Percentiles rank a stretch among this genome's conserved stretches.
Conservation (phyloP, 2,329 filamentous ascomycete species). For the Penicillium brasilianum region DNA sequence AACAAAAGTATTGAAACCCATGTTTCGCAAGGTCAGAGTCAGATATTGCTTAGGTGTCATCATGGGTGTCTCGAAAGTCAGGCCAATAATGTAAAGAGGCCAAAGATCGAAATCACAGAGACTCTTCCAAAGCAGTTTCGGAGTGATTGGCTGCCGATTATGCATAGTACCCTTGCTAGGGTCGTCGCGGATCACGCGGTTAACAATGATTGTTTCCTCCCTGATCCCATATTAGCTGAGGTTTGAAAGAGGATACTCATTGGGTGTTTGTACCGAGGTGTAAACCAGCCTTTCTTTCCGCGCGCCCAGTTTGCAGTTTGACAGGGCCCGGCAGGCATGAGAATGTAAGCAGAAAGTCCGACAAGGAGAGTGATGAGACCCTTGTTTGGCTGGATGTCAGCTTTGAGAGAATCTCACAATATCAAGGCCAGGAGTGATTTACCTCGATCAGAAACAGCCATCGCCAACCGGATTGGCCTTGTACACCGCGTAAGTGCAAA, state of each 20-base stretch:
- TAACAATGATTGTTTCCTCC: slow-evolving; percentile 71
- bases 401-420: not conserved
- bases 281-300: slow-evolving; percentile 64
- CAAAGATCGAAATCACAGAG: slow-evolving; percentile 61
- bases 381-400: slow-evolving; percentile 24
- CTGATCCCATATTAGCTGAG: not conserved
- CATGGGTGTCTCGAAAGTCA: slow-evolving; percentile 44
- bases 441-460: slow-evolving; percentile 45
- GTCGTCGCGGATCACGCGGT: slow-evolving; percentile 60
- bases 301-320: slow-evolving; percentile 53
- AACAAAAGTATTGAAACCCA: slow-evolving; percentile 62
- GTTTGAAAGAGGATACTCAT: slow-evolving; percentile 46
- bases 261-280: slow-evolving; percentile 13
- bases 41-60: slow-evolving; percentile 36
- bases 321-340: slow-evolving; percentile 64
- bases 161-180: slow-evolving; percentile 62
- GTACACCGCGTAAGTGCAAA: slow-evolving; percentile 42
- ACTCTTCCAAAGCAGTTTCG: slow-evolving; percentile 54
- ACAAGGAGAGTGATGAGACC: slow-evolving; percentile 32
- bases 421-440: not conserved
- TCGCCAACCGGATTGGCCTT: slow-evolving; percentile 41
- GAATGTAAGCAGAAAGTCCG: slow-evolving; percentile 48
- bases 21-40: slow-evolving; percentile 47
- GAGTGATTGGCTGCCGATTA: slow-evolving; percentile 57
- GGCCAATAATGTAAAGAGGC: slow-evolving; percentile 57